phyloP scores from a whole-genome alignment of 2,329 filamentous ascomycete genomes.

The Coniella vitis region DNA sequence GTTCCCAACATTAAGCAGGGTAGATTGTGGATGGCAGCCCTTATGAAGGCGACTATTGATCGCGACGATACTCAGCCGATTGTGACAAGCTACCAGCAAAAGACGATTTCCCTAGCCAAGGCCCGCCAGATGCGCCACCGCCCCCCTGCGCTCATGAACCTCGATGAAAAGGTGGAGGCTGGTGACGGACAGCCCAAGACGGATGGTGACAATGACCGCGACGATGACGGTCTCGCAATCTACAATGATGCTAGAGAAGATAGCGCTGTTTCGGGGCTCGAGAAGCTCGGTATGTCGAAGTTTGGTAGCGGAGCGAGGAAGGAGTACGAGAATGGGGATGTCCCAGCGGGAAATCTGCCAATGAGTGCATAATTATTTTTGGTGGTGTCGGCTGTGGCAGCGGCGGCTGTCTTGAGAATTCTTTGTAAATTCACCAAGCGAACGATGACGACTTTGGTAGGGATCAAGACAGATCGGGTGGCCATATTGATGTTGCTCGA shows the following conservation, averaged over 20 bases:
- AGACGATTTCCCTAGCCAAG: constrained; percentile 88
- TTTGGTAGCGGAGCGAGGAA: constrained; percentile 25
- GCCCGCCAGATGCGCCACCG: constrained; percentile 82
- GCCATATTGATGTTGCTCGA: no score
- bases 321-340: constrained; percentile 19
- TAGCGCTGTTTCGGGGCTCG: constrained; percentile 36
- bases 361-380: constrained; percentile 23
- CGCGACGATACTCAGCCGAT: constrained; percentile 74
- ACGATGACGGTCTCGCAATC: constrained; percentile 36
- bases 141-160: constrained; percentile 78
- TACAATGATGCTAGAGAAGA: constrained; percentile 23
- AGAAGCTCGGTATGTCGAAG: constrained; percentile 30
- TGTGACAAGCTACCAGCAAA: constrained; percentile 91
- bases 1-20: constrained; percentile 85
- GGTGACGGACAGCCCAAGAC: constrained; percentile 16
- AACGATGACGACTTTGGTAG: no score
- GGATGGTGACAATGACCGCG: constrained; percentile 16
- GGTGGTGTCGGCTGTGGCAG: neutral
- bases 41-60: constrained; percentile 99
- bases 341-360: constrained; percentile 18
- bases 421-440: no score
- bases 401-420: neutral
- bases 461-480: no score
- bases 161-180: constrained; percentile 40
- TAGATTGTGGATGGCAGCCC: constrained; percentile 92